Base-by-base conservation (phyloP, 257 asterid species). In the Rehmannia glutinosa region DNA sequence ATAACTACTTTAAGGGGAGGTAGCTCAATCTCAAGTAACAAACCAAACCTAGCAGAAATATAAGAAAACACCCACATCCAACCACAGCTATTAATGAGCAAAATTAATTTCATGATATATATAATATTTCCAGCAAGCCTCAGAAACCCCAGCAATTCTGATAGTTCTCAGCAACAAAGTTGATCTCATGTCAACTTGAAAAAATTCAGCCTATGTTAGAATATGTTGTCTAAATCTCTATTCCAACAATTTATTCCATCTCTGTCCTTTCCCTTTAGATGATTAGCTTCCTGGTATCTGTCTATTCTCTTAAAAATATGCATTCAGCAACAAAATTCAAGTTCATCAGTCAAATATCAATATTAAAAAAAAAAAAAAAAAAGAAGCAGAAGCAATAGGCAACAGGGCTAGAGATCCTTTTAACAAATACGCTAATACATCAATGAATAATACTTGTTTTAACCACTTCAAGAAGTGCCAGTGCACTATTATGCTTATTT, bases 291-390 rank as follows among this genome's bases (percentile, higher is more conserved):
- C 56, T 11, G n/a, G 38, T 11, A 15, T 15, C 33, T 20, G 12
- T 39, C 41, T 27, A 43, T 39, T 49, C 32, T 25, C 62, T 51
- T 60, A 21, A 70, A 32, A 12, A 54, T 35, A 30, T 5, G 11
- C 7, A 32, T 66, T 56, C 32, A 25, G 50, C 33, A n/a, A 62
- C 58, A 11, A 25, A 59, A 43, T 63, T 35, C 19, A 67, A 52
- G 32, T 39, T 28, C 75, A 57, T 49, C 46, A 55, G 19, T 33
- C 27, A 49, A 55, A 61, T 36, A 46, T n/a, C 55, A 68, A 33
- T 49, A 49, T 6, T 24, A 46, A 15, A 46, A 43, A 3, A 43
- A 47, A 20, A 49, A 51, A 23, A 9, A 1, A 51, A 51, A 51
- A 10, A 1, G 2, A 23, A 50, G 32, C 20, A 50, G 1, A 8